Percentiles rank a stretch among this genome's conserved stretches.
phyloP scores from a whole-genome alignment of 2,329 filamentous ascomycete species.

The Monosporascus sp. region DNA sequence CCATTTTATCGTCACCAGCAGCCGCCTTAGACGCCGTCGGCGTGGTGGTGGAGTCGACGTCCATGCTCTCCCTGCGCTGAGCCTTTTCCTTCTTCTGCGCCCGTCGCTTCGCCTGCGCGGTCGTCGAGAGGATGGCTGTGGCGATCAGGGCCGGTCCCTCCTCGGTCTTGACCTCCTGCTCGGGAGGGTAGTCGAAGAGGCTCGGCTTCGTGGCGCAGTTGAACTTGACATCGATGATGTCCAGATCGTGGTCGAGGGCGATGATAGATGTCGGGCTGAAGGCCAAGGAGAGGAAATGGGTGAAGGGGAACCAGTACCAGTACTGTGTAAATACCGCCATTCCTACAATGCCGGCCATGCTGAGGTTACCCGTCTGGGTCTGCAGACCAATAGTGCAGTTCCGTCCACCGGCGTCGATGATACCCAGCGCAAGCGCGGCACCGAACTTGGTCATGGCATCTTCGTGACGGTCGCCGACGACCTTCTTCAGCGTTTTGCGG shows the following conservation, averaged over 20 bases:
- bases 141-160: conserved; percentile 92
- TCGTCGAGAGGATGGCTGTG: conserved; percentile 92
- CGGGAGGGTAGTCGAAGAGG: conserved; percentile 95
- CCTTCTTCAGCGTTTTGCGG: conserved; percentile 89
- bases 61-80: conserved; percentile 88
- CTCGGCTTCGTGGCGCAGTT: conserved; percentile 91
- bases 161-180: conserved; percentile 91
- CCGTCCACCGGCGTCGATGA: conserved; percentile 94
- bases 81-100: conserved; percentile 92
- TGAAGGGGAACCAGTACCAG: conserved; percentile 99
- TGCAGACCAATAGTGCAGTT: conserved; percentile 98
- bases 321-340: conserved; percentile 99
- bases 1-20: conserved; percentile 77
- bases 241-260: conserved; percentile 86
- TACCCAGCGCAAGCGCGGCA: conserved; percentile 86
- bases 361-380: conserved; percentile 95
- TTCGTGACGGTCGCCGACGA: conserved; percentile 89
- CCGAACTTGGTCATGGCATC: conserved; percentile 99
- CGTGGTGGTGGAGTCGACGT: conserved; percentile 74
- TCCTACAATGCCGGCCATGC: conserved; percentile 96
- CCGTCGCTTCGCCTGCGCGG: conserved; percentile 90
- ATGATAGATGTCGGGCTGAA: conserved; percentile 98
- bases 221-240: conserved; percentile 92
- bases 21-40: conserved; percentile 58
- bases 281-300: conserved; percentile 91